These are phyloP conservation scores for Diaporthe ampelina DNA, from an alignment of 2,329 filamentous ascomycete genomes.

Conservation along the genomic window DNA sequence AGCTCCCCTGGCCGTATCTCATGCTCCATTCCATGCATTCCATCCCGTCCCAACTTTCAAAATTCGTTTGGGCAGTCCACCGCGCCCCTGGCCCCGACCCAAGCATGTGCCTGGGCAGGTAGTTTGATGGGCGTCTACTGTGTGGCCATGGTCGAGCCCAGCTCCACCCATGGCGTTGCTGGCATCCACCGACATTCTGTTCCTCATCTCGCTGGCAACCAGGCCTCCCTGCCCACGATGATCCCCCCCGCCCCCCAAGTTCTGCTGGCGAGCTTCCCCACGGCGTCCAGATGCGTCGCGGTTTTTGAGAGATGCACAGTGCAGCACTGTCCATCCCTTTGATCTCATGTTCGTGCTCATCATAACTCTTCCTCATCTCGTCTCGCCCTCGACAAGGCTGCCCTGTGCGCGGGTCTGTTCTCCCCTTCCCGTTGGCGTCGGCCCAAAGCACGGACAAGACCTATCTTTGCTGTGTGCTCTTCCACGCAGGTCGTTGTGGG, in stretches of 20 bases:
- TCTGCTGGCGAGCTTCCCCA: slow-evolving; percentile 23
- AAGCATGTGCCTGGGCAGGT: no score
- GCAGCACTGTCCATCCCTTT: slow-evolving; percentile 1
- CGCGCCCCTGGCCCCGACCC: neutral
- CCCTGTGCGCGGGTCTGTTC: slow-evolving; percentile 6
- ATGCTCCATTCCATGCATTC: no score
- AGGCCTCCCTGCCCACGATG: slow-evolving; percentile 14
- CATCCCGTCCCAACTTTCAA: no score
- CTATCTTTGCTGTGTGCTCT: neutral
- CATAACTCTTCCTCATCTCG: slow-evolving; percentile 21
- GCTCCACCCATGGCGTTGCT: neutral
- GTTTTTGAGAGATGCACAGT: neutral
- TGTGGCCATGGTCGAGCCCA: neutral
- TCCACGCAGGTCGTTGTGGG: no score
- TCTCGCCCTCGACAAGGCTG: slow-evolving; percentile 14
- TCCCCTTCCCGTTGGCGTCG: neutral
- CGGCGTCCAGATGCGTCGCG: slow-evolving; percentile 11
- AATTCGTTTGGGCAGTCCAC: no score
- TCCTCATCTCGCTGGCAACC: slow-evolving; percentile 15
- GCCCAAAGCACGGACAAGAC: neutral
- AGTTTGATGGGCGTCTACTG: no score
- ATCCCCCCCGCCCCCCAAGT: neutral
- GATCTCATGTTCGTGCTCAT: slow-evolving; percentile 11
- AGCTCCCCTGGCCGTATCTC: no score
- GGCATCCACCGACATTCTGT: no score